Conservation (phyloP, 2,329 filamentous ascomycete species). For the Bipolaris bicolor region DNA sequence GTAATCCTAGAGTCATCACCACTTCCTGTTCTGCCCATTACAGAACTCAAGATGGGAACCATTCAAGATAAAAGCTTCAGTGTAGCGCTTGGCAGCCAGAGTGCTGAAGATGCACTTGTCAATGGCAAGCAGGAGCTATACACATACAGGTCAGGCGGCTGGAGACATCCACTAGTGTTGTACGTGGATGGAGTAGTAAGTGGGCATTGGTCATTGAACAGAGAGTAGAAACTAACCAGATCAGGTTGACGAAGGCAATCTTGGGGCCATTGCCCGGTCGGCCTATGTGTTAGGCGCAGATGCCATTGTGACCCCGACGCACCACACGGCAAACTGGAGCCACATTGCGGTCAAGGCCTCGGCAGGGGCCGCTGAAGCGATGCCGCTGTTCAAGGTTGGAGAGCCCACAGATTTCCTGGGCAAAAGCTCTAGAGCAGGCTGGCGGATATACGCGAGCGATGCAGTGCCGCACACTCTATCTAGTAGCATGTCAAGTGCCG, state of each 20-base stretch:
- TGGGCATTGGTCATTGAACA: neutral
- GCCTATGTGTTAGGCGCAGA: constrained; percentile 91
- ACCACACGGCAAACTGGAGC: constrained; percentile 73
- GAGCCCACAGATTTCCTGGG: constrained; percentile 73
- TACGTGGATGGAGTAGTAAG: constrained; percentile 71
- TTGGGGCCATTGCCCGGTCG: constrained; percentile 86
- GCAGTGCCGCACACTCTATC: constrained; percentile 25
- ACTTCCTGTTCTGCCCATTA: constrained; percentile 73
- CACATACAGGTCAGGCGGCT: constrained; percentile 49
- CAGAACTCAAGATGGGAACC: constrained; percentile 60
- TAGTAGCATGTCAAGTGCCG: neutral
- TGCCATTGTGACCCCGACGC: constrained; percentile 77
- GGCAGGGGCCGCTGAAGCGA: constrained; percentile 81
- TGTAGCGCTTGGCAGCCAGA: constrained; percentile 66
- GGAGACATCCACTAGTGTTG: constrained; percentile 72
- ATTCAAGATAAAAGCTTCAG: constrained; percentile 44
- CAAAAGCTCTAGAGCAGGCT: constrained; percentile 71
- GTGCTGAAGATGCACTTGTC: constrained; percentile 72
- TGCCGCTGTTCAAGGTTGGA: constrained; percentile 73
- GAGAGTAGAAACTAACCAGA: constrained; percentile 30
- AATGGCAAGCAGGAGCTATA: constrained; percentile 70
- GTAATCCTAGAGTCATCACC: constrained; percentile 86
- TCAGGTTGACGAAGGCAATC: constrained; percentile 81
- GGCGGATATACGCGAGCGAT: constrained; percentile 81
- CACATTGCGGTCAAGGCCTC: constrained; percentile 85